These are phyloP conservation scores for Sphenostylis stenocarpa DNA, from an alignment of 306 rosid species.

Conservation along the genomic window DNA sequence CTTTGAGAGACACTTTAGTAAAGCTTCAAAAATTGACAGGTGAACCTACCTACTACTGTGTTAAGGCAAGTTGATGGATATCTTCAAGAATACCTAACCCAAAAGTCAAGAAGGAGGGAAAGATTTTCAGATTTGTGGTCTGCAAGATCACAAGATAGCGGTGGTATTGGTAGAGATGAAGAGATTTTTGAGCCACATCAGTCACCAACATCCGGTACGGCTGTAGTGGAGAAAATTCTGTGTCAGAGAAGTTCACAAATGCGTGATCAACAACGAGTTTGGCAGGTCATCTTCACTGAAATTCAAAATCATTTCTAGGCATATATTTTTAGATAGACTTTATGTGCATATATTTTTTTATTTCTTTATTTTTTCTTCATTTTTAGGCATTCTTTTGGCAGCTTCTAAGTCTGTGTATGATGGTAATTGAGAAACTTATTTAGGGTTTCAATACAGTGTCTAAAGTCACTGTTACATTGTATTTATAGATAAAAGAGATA, in stretches of 20 bases:
- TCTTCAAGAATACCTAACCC: slow-evolving; percentile 51
- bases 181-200: slow-evolving; percentile 84
- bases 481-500: too few species aligned
- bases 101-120: slow-evolving; percentile 55
- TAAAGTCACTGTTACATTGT: too few species aligned
- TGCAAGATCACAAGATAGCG: slow-evolving; percentile 63
- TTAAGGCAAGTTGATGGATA: slow-evolving; percentile 62
- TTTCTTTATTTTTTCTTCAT: slow-evolving; percentile 12
- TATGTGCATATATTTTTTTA: not conserved
- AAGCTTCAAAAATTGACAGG: slow-evolving; percentile 55
- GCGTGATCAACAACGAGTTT: slow-evolving; percentile 67
- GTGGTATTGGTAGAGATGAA: slow-evolving; percentile 72
- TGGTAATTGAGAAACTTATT: too few species aligned
- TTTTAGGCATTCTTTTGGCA: not conserved
- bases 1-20: slow-evolving; percentile 14
- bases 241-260: slow-evolving; percentile 63
- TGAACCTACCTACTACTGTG: slow-evolving; percentile 51
- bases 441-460: too few species aligned
- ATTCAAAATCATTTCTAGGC: slow-evolving; percentile 17
- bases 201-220: slow-evolving; percentile 58
- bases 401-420: slow-evolving; percentile 16
- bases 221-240: slow-evolving; percentile 58
- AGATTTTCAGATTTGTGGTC: slow-evolving; percentile 52
- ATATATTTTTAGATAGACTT: slow-evolving; percentile 11
- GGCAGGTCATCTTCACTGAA: slow-evolving; percentile 67